Conservation (phyloP, 208 protist genomes). For the Tetramitus jugosus region DNA sequence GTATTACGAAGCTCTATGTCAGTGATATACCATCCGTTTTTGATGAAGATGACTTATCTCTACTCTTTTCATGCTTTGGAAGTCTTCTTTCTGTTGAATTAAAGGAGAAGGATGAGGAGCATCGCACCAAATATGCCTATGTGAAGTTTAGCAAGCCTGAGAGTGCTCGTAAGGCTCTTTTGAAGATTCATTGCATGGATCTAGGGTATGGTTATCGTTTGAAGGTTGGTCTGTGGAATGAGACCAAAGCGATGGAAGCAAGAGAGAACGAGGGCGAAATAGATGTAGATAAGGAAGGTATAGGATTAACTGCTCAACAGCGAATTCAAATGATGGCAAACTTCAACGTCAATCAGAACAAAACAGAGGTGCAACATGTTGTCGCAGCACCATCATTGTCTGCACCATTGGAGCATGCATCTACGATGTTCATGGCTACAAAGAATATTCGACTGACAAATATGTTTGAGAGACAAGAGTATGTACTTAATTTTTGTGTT, state of each 20-base stretch:
- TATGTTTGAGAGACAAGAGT: slow-evolving; percentile 12
- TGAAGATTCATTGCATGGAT: background rate
- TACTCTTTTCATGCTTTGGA: background rate
- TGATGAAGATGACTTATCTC: background rate
- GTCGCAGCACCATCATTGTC: background rate
- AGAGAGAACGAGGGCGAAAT: background rate
- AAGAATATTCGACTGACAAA: background rate
- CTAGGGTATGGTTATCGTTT: background rate
- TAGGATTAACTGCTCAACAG: background rate
- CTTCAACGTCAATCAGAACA: background rate
- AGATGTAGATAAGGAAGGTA: background rate
- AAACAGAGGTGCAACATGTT: background rate
- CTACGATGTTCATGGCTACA: background rate
- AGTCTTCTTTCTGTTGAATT: background rate
- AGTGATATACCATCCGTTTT: background rate
- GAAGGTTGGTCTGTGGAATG: background rate
- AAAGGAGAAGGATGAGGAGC: background rate
- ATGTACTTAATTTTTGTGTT: background rate
- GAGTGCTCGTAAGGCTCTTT: background rate
- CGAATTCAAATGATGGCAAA: background rate
- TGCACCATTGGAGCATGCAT: background rate
- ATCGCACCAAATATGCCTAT: background rate
- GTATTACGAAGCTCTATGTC: background rate
- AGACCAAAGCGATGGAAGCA: background rate
- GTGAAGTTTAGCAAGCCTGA: background rate